Conservation (phyloP, 2,329 filamentous ascomycete genomes). For the Ophiostoma ulmi region DNA sequence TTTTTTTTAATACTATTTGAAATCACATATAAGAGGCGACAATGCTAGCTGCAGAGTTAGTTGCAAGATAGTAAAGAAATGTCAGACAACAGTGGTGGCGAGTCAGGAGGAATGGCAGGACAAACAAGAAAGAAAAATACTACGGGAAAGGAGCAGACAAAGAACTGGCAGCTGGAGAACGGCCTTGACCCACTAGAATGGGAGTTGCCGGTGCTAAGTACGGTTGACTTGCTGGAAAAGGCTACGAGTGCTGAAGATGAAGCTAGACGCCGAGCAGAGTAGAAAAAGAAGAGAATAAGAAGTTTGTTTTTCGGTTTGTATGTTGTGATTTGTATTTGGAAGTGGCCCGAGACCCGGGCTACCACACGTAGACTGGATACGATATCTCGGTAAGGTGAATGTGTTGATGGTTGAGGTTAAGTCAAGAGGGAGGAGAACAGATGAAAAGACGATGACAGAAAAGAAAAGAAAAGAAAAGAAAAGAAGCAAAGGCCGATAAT, state of each 20-base stretch:
- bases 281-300: not conserved
- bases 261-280: not conserved
- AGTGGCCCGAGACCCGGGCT: not conserved
- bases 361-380: not conserved
- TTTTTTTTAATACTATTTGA: not conserved
- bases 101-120: not conserved
- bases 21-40: not conserved
- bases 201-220: slow-evolving; percentile 11
- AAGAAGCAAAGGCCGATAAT: not conserved
- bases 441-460: not conserved
- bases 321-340: not conserved
- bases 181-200: not conserved
- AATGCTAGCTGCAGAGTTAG: not conserved
- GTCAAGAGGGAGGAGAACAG: not conserved
- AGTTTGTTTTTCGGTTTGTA: not conserved
- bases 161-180: not conserved
- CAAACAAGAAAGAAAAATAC: not conserved
- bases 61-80: not conserved
- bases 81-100: not conserved
- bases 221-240: not conserved
- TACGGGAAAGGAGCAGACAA: not conserved
- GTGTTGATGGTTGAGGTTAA: not conserved
- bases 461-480: not conserved
- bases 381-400: not conserved
- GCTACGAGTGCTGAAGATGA: not conserved